These are phyloP conservation scores for Phaffia australis DNA, from an alignment of 768 basidiomycete species.

Conservation along the genomic window DNA sequence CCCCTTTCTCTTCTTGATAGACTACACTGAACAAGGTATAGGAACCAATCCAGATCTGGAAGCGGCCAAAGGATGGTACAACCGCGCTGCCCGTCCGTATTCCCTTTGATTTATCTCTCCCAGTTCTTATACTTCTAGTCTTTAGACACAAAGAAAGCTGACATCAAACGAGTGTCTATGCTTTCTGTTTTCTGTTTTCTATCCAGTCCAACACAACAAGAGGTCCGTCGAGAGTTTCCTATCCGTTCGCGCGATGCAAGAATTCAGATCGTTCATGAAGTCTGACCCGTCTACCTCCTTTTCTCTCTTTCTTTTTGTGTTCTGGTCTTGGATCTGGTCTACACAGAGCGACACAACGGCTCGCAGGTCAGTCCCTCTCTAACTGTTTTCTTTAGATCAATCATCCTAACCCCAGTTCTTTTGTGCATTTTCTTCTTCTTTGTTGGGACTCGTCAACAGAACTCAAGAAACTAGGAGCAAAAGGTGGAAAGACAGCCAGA, in stretches of 20 bases:
- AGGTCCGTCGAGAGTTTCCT: constrained; percentile 5
- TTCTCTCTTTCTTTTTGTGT: neutral
- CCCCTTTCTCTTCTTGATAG: constrained; percentile 35
- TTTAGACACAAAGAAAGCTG: neutral
- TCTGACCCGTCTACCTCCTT: neutral
- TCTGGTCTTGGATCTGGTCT: constrained; percentile 5
- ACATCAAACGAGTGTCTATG: too few species aligned
- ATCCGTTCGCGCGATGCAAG: too few species aligned
- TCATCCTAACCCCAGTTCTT: neutral
- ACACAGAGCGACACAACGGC: constrained; percentile 83
- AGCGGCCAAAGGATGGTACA: constrained; percentile 96
- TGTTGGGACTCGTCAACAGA: neutral
- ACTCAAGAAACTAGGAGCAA: constrained; percentile 72
- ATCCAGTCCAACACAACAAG: too few species aligned
- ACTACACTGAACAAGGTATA: constrained; percentile 95
- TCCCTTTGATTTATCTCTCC: neutral
- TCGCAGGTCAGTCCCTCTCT: constrained; percentile 45
- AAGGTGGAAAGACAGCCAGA: constrained; percentile 57
- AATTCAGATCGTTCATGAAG: neutral
- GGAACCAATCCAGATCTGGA: constrained; percentile 93
- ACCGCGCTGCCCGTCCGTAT: constrained; percentile 86
- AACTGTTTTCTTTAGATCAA: neutral
- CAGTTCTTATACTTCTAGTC: too few species aligned
- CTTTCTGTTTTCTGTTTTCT: too few species aligned
- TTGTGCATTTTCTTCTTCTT: neutral